phyloP scores from a whole-genome alignment of 768 basidiomycete species.

The Lyophyllum semitale region DNA sequence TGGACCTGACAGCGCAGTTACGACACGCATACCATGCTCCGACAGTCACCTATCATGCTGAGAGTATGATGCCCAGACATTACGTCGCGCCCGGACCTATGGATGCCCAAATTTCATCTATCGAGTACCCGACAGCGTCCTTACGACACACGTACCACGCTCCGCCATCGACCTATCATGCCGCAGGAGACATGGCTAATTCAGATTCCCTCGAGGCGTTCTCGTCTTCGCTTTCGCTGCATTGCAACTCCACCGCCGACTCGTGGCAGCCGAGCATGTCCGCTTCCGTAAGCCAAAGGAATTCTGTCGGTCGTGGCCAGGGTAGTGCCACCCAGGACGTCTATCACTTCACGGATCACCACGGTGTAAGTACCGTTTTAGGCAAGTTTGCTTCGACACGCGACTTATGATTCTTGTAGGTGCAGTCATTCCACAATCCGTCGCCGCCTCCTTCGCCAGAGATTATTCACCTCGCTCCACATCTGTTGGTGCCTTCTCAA shows the following conservation, averaged over 20 bases:
- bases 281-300: neutral
- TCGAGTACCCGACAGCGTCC: neutral
- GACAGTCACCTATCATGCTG: neutral
- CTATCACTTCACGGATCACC: neutral
- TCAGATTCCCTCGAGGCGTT: neutral
- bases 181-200: neutral
- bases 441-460: neutral
- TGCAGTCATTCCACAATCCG: neutral
- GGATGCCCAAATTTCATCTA: neutral
- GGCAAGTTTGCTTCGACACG: neutral
- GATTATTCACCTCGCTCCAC: neutral
- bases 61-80: no score
- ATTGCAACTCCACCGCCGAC: neutral
- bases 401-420: neutral
- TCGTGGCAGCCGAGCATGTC: neutral
- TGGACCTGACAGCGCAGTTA: neutral
- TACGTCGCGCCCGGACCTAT: no score
- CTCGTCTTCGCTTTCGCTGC: neutral
- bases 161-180: neutral
- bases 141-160: neutral
- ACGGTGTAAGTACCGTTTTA: neutral
- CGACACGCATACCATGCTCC: neutral
- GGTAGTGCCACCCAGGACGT: neutral
- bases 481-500: slow-evolving; percentile 1
- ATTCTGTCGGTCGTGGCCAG: neutral